Evolutionary conservation across 352 stramenopile genomes (phyloP).

Genomic region (Pythium phragmiticola): DNA sequence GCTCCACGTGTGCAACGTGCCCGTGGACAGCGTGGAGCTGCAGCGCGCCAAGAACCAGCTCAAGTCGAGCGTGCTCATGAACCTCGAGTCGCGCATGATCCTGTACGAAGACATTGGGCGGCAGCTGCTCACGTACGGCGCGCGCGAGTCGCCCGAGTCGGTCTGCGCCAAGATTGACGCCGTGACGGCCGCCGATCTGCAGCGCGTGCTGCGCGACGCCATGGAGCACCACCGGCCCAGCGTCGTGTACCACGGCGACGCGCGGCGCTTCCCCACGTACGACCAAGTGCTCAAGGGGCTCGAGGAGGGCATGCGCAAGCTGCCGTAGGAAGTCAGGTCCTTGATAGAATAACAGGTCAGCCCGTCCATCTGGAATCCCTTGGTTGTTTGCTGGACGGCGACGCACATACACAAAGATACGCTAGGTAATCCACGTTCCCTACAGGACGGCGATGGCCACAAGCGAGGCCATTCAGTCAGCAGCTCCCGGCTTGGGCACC

Average conservation of each 20-base stretch:
- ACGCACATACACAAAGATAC: background rate
- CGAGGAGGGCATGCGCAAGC: conserved; percentile 54
- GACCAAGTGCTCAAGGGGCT: conserved; percentile 77
- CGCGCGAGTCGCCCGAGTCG: conserved; percentile 86
- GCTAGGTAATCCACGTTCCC: too few species aligned
- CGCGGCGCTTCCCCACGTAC: conserved; percentile 77
- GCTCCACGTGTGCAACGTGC: conserved; percentile 76
- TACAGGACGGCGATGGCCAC: too few species aligned
- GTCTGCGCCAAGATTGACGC: conserved; percentile 89
- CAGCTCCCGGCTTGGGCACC: background rate
- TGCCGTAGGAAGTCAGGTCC: conserved; percentile 12
- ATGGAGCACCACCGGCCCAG: conserved; percentile 78
- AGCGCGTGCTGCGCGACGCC: conserved; percentile 72
- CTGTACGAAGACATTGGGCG: conserved; percentile 99
- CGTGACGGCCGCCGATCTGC: conserved; percentile 83
- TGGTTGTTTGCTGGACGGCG: too few species aligned
- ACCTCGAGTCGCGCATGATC: conserved; percentile 97
- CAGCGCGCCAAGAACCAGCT: conserved; percentile 98
- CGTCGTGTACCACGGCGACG: conserved; percentile 83
- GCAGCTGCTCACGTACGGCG: conserved; percentile 97
- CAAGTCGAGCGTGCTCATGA: conserved; percentile 98
- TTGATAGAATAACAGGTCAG: conserved; percentile 1
- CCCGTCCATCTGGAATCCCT: too few species aligned
- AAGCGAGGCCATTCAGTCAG: background rate
- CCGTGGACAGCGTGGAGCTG: conserved; percentile 88